Percentiles rank a stretch among this genome's conserved stretches.
phyloP scores from a whole-genome alignment of 73 alveolate genomes.

The Tetrahymena malaccensis region DNA sequence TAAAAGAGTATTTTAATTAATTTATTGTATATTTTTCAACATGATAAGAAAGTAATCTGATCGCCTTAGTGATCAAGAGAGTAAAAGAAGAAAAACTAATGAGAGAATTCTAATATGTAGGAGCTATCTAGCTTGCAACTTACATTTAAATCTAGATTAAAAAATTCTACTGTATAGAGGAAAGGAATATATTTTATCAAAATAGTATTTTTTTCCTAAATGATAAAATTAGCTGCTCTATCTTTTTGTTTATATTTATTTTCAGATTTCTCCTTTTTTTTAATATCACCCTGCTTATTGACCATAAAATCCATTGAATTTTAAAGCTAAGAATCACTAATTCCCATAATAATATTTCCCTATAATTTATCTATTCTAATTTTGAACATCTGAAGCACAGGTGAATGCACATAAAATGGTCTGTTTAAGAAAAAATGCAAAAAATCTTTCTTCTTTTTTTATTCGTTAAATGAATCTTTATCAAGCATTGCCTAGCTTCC shows the following conservation, averaged over 20 bases:
- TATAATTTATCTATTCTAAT: not conserved
- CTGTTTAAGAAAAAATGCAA: not conserved
- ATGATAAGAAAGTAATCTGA: not conserved
- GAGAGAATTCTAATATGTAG: not conserved
- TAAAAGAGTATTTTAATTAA: not conserved
- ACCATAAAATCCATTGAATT: not conserved
- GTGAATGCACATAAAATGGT: not conserved
- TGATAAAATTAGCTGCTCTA: not conserved
- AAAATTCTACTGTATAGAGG: not conserved
- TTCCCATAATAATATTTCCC: not conserved
- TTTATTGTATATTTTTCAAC: not conserved
- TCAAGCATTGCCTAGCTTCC: not conserved
- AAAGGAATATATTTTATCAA: not conserved
- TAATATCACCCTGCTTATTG: not conserved
- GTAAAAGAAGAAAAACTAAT: not conserved
- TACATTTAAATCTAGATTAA: not conserved
- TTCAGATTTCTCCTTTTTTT: not conserved
- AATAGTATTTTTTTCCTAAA: not conserved
- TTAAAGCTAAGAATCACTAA: not conserved
- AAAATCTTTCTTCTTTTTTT: not conserved
- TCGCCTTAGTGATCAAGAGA: not conserved
- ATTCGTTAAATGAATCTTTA: not conserved
- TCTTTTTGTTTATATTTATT: not conserved
- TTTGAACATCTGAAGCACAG: not conserved
- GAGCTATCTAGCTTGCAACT: not conserved